These are phyloP conservation scores for Lachnellula willkommii DNA, from an alignment of 2,329 filamentous ascomycete genomes.

Conservation along the genomic window DNA sequence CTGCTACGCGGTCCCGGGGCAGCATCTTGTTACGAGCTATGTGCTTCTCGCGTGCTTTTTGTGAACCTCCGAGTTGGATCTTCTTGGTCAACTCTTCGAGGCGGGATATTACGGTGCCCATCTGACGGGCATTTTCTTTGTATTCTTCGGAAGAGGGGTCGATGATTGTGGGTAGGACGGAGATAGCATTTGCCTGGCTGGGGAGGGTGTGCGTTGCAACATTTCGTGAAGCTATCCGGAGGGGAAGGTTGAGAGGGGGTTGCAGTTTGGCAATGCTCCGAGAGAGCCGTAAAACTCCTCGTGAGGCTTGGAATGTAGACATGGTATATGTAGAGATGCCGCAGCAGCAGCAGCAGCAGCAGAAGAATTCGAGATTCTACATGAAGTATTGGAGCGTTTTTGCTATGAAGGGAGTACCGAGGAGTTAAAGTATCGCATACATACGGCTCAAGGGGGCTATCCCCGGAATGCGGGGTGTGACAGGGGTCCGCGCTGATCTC, in stretches of 20 bases:
- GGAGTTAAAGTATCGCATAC: conserved; percentile 7
- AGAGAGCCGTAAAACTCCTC: conserved; percentile 41
- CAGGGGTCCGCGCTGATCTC: not conserved
- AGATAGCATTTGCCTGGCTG: conserved; percentile 78
- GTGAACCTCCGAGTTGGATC: conserved; percentile 70
- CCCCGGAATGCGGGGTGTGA: not conserved
- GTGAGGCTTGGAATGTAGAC: conserved; percentile 44
- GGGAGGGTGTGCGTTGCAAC: conserved; percentile 74
- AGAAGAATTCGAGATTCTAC: conserved; percentile 12
- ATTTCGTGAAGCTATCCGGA: conserved; percentile 12
- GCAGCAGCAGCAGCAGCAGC: conserved; percentile 16
- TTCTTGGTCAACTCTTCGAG: conserved; percentile 65
- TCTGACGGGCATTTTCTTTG: conserved; percentile 72
- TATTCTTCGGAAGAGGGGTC: conserved; percentile 75
- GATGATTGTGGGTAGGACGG: conserved; percentile 68
- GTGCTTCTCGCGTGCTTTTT: conserved; percentile 84
- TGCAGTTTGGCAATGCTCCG: conserved; percentile 35
- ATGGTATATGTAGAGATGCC: conserved; percentile 33
- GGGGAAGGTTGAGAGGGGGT: conserved; percentile 27
- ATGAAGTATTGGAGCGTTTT: conserved; percentile 10
- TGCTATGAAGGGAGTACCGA: conserved; percentile 1
- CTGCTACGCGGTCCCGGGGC: conserved; percentile 79
- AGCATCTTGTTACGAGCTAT: conserved; percentile 88
- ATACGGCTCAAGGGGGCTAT: conserved; percentile 9
- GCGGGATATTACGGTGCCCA: conserved; percentile 65